Conservation (phyloP, 306 rosid genomes). For the Casuarina cunninghamiana region DNA sequence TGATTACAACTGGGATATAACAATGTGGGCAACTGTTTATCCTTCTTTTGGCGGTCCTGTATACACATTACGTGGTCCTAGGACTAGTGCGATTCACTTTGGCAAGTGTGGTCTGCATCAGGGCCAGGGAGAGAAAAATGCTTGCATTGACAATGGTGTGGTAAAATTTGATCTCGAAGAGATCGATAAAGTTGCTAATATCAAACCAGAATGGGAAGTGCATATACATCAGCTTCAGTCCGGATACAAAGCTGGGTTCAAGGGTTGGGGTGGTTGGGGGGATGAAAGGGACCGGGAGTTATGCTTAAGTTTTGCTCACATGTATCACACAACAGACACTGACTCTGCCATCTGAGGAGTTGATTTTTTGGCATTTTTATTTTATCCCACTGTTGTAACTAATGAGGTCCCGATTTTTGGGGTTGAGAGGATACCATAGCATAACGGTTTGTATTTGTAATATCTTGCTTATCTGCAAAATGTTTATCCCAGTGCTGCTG, state of each 20-base stretch:
- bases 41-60: constrained; percentile 93
- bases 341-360: constrained; percentile 34
- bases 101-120: constrained; percentile 98
- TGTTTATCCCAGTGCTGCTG: not conserved
- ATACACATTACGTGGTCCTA: constrained; percentile 76
- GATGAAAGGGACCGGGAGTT: constrained; percentile 75
- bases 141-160: constrained; percentile 74
- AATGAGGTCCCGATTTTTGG: constrained; percentile 26
- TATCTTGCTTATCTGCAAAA: not conserved
- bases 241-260: constrained; percentile 88
- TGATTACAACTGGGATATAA: constrained; percentile 97
- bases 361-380: constrained; percentile 14
- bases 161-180: constrained; percentile 54
- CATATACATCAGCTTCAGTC: constrained; percentile 59
- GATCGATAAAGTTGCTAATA: constrained; percentile 64
- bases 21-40: constrained; percentile 98
- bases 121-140: constrained; percentile 72
- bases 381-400: constrained; percentile 18
- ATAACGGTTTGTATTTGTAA: constrained; percentile 3
- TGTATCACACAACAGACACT: constrained; percentile 50
- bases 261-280: constrained; percentile 99
- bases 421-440: constrained; percentile 8
- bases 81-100: constrained; percentile 89
- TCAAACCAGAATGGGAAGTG: constrained; percentile 68
- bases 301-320: constrained; percentile 72